Evolutionary conservation across 2,329 filamentous ascomycete genomes (phyloP).

Genomic region (Colletotrichum musicola): DNA sequence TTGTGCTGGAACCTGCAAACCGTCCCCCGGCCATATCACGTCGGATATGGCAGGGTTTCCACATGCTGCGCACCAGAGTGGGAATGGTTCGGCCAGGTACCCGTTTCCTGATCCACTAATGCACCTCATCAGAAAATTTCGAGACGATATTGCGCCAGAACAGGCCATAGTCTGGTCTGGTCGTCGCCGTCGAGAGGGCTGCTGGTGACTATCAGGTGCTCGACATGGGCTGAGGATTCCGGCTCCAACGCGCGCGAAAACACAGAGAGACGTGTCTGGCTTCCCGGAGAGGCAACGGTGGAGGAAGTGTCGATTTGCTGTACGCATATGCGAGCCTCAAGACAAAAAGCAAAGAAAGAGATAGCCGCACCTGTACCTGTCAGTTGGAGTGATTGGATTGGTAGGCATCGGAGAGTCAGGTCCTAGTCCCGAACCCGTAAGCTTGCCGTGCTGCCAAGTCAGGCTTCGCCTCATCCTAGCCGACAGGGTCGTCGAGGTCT

Average conservation of each 20-base stretch:
- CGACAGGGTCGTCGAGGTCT: slow-evolving; percentile 19
- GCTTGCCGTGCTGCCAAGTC: slow-evolving; percentile 33
- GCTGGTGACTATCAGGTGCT: slow-evolving; percentile 6
- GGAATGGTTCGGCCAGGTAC: slow-evolving; percentile 35
- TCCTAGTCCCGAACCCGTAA: slow-evolving; percentile 17
- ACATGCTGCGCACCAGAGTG: slow-evolving; percentile 34
- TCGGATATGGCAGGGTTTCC: slow-evolving; percentile 35
- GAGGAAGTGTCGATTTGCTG: too few relatives aligned
- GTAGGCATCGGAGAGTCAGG: slow-evolving; percentile 14
- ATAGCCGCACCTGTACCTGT: not conserved
- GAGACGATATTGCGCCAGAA: slow-evolving; percentile 31
- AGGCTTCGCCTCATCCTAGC: slow-evolving; percentile 24
- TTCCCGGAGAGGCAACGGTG: too few relatives aligned
- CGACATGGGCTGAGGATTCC: not conserved
- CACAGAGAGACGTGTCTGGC: too few relatives aligned
- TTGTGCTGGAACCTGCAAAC: slow-evolving; percentile 25
- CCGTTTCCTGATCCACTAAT: slow-evolving; percentile 39
- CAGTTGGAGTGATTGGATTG: not conserved
- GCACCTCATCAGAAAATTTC: slow-evolving; percentile 38
- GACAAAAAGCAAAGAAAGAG: slow-evolving; percentile 3
- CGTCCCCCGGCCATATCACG: slow-evolving; percentile 33
- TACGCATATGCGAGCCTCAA: not conserved
- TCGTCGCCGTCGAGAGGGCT: slow-evolving; percentile 5
- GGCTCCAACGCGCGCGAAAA: too few relatives aligned
- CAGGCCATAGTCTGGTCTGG: slow-evolving; percentile 25